These are phyloP conservation scores for Suillus lakei DNA, from an alignment of 768 basidiomycete genomes.

Conservation along the genomic window DNA sequence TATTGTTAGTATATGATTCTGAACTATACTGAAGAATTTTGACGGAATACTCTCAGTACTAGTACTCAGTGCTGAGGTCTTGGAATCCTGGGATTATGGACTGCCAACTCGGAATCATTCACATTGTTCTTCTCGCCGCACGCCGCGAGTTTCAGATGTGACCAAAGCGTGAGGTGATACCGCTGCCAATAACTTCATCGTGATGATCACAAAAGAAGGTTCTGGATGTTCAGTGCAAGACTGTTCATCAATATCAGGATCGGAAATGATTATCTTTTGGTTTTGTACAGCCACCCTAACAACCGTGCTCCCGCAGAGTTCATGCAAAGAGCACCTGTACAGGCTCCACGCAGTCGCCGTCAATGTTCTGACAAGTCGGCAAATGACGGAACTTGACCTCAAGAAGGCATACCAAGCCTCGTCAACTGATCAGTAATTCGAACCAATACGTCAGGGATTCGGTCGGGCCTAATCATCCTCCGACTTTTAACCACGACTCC, in stretches of 20 bases:
- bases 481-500: conserved; percentile 1
- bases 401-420: background rate
- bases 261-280: background rate
- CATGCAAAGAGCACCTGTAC: background rate
- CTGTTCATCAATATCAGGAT: background rate
- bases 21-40: background rate
- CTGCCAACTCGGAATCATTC: too few species aligned
- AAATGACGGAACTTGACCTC: background rate
- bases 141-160: background rate
- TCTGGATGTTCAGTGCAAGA: background rate
- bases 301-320: background rate
- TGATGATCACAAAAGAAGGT: background rate
- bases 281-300: background rate
- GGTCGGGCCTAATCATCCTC: conserved; percentile 10
- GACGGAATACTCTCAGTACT: background rate
- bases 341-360: background rate
- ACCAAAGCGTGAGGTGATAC: background rate
- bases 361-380: background rate
- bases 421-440: background rate
- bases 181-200: background rate
- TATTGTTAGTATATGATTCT: background rate
- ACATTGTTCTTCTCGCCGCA: background rate
- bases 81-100: background rate
- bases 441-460: background rate
- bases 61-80: background rate